Percentiles rank a stretch among this genome's conserved stretches.
These are phyloP conservation scores for Chrysoporthe austroafricana DNA, from an alignment of 2,329 filamentous ascomycete genomes.

Conservation along the genomic window DNA sequence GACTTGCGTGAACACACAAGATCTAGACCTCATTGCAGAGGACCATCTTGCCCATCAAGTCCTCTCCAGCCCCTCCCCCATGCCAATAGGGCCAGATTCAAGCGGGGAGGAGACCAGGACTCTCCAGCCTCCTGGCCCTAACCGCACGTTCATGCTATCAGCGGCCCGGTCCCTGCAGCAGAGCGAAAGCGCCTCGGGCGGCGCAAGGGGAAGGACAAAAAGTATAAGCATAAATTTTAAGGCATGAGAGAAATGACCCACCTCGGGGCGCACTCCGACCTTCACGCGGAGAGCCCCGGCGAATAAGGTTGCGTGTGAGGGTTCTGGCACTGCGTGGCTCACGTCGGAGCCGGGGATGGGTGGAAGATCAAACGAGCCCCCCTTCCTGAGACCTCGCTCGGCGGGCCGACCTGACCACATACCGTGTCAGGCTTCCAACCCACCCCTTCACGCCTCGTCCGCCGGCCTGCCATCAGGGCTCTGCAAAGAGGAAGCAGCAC, in stretches of 20 bases:
- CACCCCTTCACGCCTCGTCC: not conserved
- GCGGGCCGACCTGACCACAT: not conserved
- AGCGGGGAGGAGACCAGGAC: too few relatives aligned
- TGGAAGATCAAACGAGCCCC: conserved; percentile 26
- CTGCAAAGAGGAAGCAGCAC: too few relatives aligned
- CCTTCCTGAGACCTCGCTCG: not conserved
- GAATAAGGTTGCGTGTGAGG: conserved; percentile 4
- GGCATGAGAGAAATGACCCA: conserved; percentile 13
- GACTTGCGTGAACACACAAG: too few relatives aligned
- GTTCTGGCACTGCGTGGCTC: conserved; percentile 14
- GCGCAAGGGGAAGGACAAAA: not conserved
- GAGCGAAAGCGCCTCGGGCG: not conserved
- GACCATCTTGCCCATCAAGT: too few relatives aligned
- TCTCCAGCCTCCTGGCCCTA: not conserved
- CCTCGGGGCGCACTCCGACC: conserved; percentile 10
- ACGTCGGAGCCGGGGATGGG: not conserved
- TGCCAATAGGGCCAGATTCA: too few relatives aligned
- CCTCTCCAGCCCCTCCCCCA: too few relatives aligned
- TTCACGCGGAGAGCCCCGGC: not conserved
- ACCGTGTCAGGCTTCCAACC: not conserved
- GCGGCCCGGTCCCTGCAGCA: not conserved
- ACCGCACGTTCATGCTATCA: not conserved
- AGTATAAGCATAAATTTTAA: conserved; percentile 21
- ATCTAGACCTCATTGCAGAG: too few relatives aligned
- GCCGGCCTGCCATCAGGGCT: too few relatives aligned